Evolutionary conservation across 106 monocot genomes (phyloP), one percentile per base, ranked within the genome.

Genomic region (Dendrobium officinale): DNA sequence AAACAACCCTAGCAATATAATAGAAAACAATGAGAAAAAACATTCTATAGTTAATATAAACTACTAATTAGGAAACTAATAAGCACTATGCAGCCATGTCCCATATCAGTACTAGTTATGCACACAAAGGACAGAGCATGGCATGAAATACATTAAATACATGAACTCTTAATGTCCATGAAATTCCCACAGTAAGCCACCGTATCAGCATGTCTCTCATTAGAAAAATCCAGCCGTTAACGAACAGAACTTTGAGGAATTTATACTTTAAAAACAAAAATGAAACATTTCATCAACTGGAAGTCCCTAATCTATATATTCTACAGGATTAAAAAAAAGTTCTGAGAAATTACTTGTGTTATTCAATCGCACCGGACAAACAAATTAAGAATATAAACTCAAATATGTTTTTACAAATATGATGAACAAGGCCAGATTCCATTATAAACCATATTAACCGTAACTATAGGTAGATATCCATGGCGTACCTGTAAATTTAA

Each of bases 401-500:
- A 61, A 61, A 61, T 61, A 64, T 64, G 64, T 9, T 24, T 22
- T 64, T 24, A 64, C 20, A 37, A 70, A 70, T 37, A 70, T 13
- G 4, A 11, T 31, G 15, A 70, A 10, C 68, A 70, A 70, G 15
- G 4, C 15, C 33, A 70, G 19, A 33, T 70, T 31, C 27, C 10
- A 70, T 70, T 70, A 43, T 42, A 43, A 41, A 74, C 13, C 42
- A 74, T 43, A 74, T 43, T 19, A 74, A 74, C 7, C 6, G 20
- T 19, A 74, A 20, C 42, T 43, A 40, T 73, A 40, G 5, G 41
- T 3, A 40, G 16, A 73, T 22, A 49, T 47, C 24, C 44, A 42
- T 79, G 42, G 22, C 48, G 51, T 89, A 99, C 95, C 93, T 99
- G 99, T 68, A 99, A 80, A 18, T 91, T 86, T 83, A 88, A 91